Percentiles rank a stretch among this genome's conserved stretches.
Evolutionary conservation across 345 rosid species (phyloP).

Genomic region (Raphanus sativus): DNA sequence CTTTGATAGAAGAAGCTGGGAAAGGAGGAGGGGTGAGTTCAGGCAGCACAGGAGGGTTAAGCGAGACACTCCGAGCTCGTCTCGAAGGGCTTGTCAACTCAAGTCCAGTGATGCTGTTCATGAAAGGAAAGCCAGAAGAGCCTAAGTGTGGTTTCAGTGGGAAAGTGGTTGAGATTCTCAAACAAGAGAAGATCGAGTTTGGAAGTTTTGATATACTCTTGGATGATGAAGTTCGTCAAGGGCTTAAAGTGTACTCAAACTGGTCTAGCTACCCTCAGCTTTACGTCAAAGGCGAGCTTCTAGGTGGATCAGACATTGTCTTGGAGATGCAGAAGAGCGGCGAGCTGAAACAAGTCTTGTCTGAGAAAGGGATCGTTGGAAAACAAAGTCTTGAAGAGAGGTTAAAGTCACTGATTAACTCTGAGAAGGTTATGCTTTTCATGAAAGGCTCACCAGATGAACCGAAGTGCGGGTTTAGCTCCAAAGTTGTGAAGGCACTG

Average conservation of each 20-base stretch:
- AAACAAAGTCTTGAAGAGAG: constrained; percentile 65
- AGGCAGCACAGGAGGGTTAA: constrained; percentile 66
- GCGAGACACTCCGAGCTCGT: constrained; percentile 51
- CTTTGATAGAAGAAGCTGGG: constrained; percentile 47
- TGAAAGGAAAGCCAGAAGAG: constrained; percentile 91
- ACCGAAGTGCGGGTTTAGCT: constrained; percentile 91
- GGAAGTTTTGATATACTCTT: constrained; percentile 76
- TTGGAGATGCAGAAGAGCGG: constrained; percentile 97
- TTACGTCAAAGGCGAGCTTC: constrained; percentile 70
- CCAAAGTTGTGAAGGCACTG: constrained; percentile 82
- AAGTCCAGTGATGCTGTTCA: constrained; percentile 77
- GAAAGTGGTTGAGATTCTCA: constrained; percentile 82
- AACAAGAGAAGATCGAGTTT: constrained; percentile 67
- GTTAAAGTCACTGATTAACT: constrained; percentile 54
- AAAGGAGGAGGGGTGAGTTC: constrained; percentile 53
- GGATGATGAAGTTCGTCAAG: constrained; percentile 86
- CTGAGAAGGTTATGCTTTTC: constrained; percentile 85
- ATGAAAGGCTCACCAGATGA: constrained; percentile 93
- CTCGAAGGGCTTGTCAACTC: constrained; percentile 64
- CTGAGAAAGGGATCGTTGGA: constrained; percentile 59
- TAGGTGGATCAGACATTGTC: constrained; percentile 92
- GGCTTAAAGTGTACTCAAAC: constrained; percentile 86
- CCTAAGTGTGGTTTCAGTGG: constrained; percentile 93
- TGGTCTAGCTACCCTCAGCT: constrained; percentile 99
- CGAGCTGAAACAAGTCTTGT: constrained; percentile 60